Conservation (phyloP, 768 basidiomycete species). For the Boletus sp. region DNA sequence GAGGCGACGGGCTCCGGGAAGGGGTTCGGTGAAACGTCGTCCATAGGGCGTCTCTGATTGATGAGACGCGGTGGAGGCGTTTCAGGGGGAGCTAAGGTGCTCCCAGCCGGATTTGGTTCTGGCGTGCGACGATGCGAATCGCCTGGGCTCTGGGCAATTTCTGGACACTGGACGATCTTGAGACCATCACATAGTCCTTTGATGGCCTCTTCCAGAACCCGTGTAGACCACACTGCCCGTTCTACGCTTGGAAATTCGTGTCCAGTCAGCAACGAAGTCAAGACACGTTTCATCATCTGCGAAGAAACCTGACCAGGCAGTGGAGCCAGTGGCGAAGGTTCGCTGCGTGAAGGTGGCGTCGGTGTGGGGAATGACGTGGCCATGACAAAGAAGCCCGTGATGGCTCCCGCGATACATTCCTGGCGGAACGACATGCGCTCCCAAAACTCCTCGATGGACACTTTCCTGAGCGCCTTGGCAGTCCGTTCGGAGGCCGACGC, state of each 20-base stretch:
- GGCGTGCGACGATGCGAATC: conserved; percentile 40
- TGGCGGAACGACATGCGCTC: conserved; percentile 96
- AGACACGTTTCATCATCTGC: conserved; percentile 67
- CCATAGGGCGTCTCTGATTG: conserved; percentile 21
- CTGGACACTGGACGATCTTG: conserved; percentile 21
- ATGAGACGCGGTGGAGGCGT: conserved; percentile 47
- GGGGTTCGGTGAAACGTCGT: conserved; percentile 62
- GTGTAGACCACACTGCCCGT: conserved; percentile 65
- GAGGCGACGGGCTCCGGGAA: conserved; percentile 66
- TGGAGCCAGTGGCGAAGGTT: conserved; percentile 46
- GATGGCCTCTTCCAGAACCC: conserved; percentile 66
- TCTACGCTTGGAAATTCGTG: conserved; percentile 75
- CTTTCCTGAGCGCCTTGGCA: conserved; percentile 55
- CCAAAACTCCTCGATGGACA: conserved; percentile 86
- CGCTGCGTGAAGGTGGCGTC: conserved; percentile 11
- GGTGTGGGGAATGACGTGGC: conserved; percentile 39
- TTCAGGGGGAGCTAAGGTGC: conserved; percentile 43
- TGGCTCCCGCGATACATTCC: conserved; percentile 86
- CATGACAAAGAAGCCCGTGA: conserved; percentile 91
- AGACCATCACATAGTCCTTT: conserved; percentile 72
- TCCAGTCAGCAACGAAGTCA: conserved; percentile 65
- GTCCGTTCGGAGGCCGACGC: conserved; percentile 33
- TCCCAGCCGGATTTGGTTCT: conserved; percentile 32
- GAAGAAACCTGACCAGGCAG: conserved; percentile 61
- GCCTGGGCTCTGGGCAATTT: conserved; percentile 15